Base-by-base conservation (phyloP, 805 yeast species). In the Lipomyces yamadae region DNA sequence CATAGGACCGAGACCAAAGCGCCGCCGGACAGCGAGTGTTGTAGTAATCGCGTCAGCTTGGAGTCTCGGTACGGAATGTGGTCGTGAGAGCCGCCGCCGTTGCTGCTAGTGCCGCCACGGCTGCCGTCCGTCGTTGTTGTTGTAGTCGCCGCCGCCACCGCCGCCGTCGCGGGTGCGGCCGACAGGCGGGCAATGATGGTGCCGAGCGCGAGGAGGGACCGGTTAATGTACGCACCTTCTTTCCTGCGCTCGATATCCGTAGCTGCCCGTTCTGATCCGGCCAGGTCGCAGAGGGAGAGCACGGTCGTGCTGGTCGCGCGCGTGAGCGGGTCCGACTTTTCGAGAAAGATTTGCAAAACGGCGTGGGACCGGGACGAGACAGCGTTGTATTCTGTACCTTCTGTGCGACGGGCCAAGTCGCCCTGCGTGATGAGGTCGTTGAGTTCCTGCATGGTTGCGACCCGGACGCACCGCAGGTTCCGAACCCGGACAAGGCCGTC, bases 51-150 rank as follows among this genome's bases (percentile, higher is more conserved):
- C 0, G 99, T 94, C 65, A 94, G 84, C 75, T 94, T 94, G 2
- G 97, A 91, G 76, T 94, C 98, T 76, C 99, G 82, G 78, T 91
- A 94, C 0, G 98, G 98, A 45, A 95, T 85, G 75, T 95, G 98
- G 8, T 42, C 48, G 48, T 42, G 48, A 8, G 48, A 42, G 29
- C n/a, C 48, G 6, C 39, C 39, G 13, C 24, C 24, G 1, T 24
- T 24, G 24, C 24, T 24, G 24, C 24, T 24, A 24, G 24, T 24
- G 1, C 24, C 24, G 24, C 24, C 24, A 24, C 24, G 24, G 24
- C 24, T 24, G 24, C 24, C 24, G 24, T 24, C 24, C 24, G 24
- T 24, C 24, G 24, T 24, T 24, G 24, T 24, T 24, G 24, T 24
- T 24, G 24, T 24, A 24, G 24, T 24, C 1, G 85, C 86, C 30